phyloP scores from a whole-genome alignment of 306 rosid genomes.

The Cucurbita moschata region DNA sequence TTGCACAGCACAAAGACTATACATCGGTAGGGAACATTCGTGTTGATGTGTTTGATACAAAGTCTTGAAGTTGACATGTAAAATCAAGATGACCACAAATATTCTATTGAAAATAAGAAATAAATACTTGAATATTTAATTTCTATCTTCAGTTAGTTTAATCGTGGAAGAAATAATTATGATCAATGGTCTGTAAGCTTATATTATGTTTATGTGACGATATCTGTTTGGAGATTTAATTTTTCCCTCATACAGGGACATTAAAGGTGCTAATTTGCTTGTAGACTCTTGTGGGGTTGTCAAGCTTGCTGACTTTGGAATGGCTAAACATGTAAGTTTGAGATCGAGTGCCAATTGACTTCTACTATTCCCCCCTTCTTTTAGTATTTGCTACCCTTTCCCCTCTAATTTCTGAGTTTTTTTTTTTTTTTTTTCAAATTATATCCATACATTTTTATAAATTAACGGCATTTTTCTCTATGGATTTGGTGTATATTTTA shows the following conservation, averaged over 20 bases:
- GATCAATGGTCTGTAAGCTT: not conserved
- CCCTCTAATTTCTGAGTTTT: too few relatives aligned
- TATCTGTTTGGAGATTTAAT: not conserved
- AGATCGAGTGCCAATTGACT: not conserved
- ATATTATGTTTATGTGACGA: not conserved
- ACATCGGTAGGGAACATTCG: constrained; percentile 44
- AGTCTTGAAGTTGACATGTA: not conserved
- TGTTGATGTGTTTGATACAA: not conserved
- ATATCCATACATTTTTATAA: not conserved
- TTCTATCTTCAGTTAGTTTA: not conserved
- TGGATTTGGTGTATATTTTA: not conserved
- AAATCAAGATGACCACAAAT: not conserved
- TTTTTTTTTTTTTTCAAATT: not conserved
- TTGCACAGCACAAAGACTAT: constrained; percentile 81
- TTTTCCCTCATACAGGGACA: constrained; percentile 43
- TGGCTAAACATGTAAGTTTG: constrained; percentile 87
- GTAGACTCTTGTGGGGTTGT: constrained; percentile 90
- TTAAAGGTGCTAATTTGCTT: constrained; percentile 93
- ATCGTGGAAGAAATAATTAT: not conserved
- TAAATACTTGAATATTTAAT: not conserved
- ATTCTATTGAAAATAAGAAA: not conserved
- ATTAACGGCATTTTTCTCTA: not conserved
- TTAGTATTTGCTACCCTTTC: not conserved
- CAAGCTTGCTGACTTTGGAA: constrained; percentile 97
- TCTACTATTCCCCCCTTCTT: not conserved